phyloP scores from a whole-genome alignment of 106 monocot genomes.

The Dendrobium nobile region DNA sequence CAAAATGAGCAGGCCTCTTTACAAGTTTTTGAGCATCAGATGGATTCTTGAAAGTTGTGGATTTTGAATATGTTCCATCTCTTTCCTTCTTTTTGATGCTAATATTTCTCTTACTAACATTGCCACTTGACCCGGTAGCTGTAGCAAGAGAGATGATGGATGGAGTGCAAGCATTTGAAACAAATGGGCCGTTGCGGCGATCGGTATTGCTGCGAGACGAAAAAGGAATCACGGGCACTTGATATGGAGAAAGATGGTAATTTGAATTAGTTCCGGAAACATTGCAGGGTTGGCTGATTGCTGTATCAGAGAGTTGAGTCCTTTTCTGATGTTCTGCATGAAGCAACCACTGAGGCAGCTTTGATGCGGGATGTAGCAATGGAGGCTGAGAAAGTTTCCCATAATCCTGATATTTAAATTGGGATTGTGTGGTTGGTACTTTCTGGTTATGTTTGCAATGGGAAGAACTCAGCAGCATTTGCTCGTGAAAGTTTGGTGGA shows the following conservation, averaged over 20 bases:
- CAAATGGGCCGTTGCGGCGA: no score
- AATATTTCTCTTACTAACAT: constrained; percentile 1
- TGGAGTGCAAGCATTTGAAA: no score
- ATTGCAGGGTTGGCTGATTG: neutral
- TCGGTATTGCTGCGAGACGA: neutral
- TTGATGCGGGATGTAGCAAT: constrained; percentile 12
- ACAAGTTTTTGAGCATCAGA: constrained; percentile 10
- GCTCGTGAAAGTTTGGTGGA: constrained; percentile 7
- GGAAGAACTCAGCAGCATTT: constrained; percentile 21
- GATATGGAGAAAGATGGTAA: constrained; percentile 10
- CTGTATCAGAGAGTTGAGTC: neutral
- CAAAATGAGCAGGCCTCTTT: constrained; percentile 25
- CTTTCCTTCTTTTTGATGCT: constrained; percentile 13
- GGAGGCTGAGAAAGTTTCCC: constrained; percentile 11
- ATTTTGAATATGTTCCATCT: constrained; percentile 14
- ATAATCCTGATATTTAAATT: constrained; percentile 13
- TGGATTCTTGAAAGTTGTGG: constrained; percentile 9
- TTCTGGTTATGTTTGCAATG: constrained; percentile 28
- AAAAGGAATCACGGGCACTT: constrained; percentile 7
- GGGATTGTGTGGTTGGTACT: constrained; percentile 12
- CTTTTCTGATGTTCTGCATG: constrained; percentile 21
- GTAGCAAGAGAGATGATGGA: no score
- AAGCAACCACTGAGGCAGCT: constrained; percentile 35
- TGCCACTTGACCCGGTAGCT: neutral
- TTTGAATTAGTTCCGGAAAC: neutral